A percentile compares a stretch with the other conserved stretches of the same genome.
These are phyloP conservation scores for Monilinia fructicola DNA, from an alignment of 2,329 filamentous ascomycete genomes.

Conservation along the genomic window DNA sequence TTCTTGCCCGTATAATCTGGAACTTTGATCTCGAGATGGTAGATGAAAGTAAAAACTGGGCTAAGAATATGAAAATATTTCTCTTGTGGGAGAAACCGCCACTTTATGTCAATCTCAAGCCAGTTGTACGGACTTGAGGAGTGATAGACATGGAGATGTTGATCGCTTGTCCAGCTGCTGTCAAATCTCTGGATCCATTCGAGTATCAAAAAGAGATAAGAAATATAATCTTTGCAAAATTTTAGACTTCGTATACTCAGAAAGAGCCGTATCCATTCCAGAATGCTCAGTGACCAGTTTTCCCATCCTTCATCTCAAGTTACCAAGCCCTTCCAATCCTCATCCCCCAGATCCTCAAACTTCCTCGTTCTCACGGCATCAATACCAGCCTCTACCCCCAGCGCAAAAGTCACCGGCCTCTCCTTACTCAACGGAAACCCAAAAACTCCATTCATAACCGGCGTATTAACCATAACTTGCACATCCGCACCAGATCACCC, in stretches of 20 bases:
- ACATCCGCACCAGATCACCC: constrained; percentile 26
- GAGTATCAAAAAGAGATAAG: background rate
- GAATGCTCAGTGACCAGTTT: constrained; percentile 21
- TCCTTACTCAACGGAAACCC: constrained; percentile 29
- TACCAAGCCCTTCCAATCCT: constrained; percentile 28
- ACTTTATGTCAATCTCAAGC: constrained; percentile 4
- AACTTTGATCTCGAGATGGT: constrained; percentile 26
- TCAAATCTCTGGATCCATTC: background rate
- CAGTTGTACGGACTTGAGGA: background rate
- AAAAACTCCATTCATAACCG: constrained; percentile 25
- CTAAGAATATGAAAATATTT: constrained; percentile 9
- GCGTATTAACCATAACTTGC: constrained; percentile 29
- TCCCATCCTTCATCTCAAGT: constrained; percentile 28
- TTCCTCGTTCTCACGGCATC: constrained; percentile 24
- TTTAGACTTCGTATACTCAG: background rate
- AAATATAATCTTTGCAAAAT: background rate
- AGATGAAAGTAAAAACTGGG: constrained; percentile 12
- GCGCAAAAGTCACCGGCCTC: constrained; percentile 26
- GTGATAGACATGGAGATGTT: background rate
- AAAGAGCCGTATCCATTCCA: too few species aligned
- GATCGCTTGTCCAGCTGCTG: background rate
- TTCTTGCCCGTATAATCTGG: constrained; percentile 25
- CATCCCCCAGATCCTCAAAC: constrained; percentile 29
- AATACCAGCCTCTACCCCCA: constrained; percentile 30
- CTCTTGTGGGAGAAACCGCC: constrained; percentile 9